Evolutionary conservation across 306 rosid genomes (phyloP).

Genomic region (Sicyos baderoa): DNA sequence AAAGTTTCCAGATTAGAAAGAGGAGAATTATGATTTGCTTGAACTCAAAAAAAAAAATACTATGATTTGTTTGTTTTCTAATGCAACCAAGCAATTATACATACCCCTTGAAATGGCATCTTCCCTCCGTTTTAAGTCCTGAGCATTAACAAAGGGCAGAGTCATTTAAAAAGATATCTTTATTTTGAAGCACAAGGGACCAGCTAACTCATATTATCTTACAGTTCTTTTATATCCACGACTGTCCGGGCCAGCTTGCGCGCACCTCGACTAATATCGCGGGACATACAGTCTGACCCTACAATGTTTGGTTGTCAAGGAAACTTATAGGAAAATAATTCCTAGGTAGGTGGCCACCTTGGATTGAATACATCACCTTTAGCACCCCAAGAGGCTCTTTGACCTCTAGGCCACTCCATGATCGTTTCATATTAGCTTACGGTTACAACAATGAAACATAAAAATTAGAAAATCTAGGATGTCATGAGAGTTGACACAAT

Average conservation of each 20-base stretch:
- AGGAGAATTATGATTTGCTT: constrained; percentile 2
- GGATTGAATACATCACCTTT: too few species aligned
- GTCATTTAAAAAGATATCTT: background rate
- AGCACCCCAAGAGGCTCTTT: too few species aligned
- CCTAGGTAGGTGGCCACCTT: too few species aligned
- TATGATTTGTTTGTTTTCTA: background rate
- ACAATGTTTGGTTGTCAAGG: too few species aligned
- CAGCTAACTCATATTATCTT: constrained; percentile 20
- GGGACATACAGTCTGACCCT: too few species aligned
- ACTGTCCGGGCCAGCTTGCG: too few species aligned
- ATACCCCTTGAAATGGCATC: constrained; percentile 73
- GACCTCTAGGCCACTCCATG: too few species aligned
- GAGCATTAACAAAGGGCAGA: constrained; percentile 14
- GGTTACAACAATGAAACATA: background rate
- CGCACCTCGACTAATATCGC: too few species aligned
- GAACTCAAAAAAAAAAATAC: too few species aligned
- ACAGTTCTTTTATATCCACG: too few species aligned
- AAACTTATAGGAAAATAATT: too few species aligned
- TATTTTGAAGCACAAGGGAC: constrained; percentile 11
- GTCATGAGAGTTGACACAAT: background rate
- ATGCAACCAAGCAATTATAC: constrained; percentile 25
- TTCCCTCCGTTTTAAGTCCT: constrained; percentile 80
- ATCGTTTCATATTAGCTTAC: constrained; percentile 19
- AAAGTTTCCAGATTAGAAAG: background rate
- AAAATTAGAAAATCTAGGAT: background rate